These are phyloP conservation scores for Bipolaris zeicola DNA, from an alignment of 2,329 filamentous ascomycete species.

Conservation along the genomic window DNA sequence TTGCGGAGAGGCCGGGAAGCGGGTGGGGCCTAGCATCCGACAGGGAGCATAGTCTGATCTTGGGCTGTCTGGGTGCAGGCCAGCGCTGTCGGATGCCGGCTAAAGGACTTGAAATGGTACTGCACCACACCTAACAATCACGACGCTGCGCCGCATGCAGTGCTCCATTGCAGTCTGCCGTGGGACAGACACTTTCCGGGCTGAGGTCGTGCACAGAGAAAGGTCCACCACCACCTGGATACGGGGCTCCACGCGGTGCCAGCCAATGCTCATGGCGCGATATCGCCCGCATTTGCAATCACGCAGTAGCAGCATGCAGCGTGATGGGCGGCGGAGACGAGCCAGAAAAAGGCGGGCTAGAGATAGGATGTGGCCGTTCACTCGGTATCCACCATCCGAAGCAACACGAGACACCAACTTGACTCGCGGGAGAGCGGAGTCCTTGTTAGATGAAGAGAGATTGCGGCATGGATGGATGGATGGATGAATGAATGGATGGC, in stretches of 20 bases:
- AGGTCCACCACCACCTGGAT: conserved; percentile 13
- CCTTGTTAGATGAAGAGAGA: conserved; percentile 19
- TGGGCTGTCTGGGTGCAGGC: conserved; percentile 3
- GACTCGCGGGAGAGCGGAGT: conserved; percentile 5
- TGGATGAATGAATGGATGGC: neutral
- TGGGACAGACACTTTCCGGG: conserved; percentile 27
- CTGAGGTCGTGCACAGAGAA: conserved; percentile 20
- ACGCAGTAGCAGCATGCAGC: conserved; percentile 17
- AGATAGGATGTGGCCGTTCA: conserved; percentile 18
- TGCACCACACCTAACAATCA: neutral
- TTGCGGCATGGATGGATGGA: conserved; percentile 16
- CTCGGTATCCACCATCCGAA: conserved; percentile 11
- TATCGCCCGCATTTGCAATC: conserved; percentile 14
- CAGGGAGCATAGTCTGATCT: conserved; percentile 11
- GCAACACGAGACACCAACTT: conserved; percentile 15
- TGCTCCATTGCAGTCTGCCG: neutral
- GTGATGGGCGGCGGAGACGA: conserved; percentile 7
- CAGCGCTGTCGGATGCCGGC: conserved; percentile 10
- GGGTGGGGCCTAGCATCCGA: conserved; percentile 16
- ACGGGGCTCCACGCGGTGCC: conserved; percentile 19
- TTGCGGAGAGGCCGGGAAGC: conserved; percentile 14
- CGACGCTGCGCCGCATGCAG: neutral
- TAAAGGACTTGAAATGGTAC: conserved; percentile 7
- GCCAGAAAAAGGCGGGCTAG: conserved; percentile 7
- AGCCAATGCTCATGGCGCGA: conserved; percentile 11